Evolutionary conservation across 331 rosid genomes (phyloP).

Genomic region (Malus hybrid): DNA sequence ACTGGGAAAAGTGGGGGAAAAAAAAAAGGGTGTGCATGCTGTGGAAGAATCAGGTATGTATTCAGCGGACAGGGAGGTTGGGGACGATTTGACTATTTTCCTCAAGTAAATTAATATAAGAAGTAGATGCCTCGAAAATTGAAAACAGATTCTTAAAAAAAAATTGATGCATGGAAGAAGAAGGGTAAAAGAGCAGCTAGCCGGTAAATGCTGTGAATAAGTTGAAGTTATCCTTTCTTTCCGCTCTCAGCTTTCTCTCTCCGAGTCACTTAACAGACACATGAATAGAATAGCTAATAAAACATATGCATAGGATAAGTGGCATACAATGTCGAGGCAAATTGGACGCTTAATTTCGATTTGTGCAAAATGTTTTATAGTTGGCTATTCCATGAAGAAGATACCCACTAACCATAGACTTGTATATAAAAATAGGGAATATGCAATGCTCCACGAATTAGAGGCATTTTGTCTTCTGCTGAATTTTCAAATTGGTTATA

Average conservation of each 20-base stretch:
- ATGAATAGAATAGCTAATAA: not conserved
- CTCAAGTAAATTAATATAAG: not conserved
- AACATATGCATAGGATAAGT: not conserved
- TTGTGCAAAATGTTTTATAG: not conserved
- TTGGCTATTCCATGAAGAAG: not conserved
- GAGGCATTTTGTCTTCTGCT: no score
- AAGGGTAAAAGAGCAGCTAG: no score
- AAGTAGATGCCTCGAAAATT: not conserved
- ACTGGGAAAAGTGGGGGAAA: no score
- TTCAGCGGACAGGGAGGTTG: not conserved
- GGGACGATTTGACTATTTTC: constrained; percentile 2
- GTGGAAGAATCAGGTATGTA: not conserved
- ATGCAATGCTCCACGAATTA: not conserved
- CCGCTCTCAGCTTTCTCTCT: not conserved
- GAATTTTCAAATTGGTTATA: no score
- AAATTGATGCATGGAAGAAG: not conserved
- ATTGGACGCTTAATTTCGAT: not conserved
- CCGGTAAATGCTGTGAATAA: not conserved
- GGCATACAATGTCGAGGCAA: not conserved
- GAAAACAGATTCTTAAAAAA: not conserved
- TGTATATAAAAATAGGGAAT: not conserved
- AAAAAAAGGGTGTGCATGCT: not conserved
- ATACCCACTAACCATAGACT: not conserved
- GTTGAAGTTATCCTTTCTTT: not conserved
- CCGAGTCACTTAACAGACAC: not conserved